These are phyloP conservation scores for Colletotrichum siamense DNA, from an alignment of 2,329 filamentous ascomycete genomes.

Conservation along the genomic window DNA sequence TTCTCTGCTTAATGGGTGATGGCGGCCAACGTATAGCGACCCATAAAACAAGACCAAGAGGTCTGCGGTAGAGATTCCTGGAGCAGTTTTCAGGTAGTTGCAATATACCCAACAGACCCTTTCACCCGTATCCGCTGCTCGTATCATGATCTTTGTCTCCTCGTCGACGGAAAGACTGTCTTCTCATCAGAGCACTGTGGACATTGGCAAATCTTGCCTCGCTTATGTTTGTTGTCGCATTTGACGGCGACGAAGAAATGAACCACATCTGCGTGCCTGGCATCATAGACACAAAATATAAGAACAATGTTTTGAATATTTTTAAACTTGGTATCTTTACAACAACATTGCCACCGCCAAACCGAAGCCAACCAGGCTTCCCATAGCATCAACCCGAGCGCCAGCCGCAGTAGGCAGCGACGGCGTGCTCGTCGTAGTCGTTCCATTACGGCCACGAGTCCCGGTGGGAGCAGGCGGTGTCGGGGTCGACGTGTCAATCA, in stretches of 20 bases:
- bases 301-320: neutral
- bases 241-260: neutral
- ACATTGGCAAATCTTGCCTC: neutral
- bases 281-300: neutral
- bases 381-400: neutral
- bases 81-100: neutral
- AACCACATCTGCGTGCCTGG: neutral
- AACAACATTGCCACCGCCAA: neutral
- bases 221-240: rapidly evolving
- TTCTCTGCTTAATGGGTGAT: neutral
- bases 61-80: neutral
- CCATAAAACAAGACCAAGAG: neutral
- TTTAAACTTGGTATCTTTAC: neutral
- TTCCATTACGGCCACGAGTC: neutral
- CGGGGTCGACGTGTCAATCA: conserved; percentile 9
- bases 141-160: neutral
- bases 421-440: neutral
- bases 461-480: neutral
- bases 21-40: neutral
- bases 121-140: neutral
- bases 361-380: neutral
- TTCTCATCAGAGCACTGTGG: rapidly evolving
- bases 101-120: neutral
- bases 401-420: neutral
- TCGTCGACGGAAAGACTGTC: neutral